Evolutionary conservation across 1,284 basidiomycete species (phyloP).

Genomic region (Lentinula novae-zelandiae): DNA sequence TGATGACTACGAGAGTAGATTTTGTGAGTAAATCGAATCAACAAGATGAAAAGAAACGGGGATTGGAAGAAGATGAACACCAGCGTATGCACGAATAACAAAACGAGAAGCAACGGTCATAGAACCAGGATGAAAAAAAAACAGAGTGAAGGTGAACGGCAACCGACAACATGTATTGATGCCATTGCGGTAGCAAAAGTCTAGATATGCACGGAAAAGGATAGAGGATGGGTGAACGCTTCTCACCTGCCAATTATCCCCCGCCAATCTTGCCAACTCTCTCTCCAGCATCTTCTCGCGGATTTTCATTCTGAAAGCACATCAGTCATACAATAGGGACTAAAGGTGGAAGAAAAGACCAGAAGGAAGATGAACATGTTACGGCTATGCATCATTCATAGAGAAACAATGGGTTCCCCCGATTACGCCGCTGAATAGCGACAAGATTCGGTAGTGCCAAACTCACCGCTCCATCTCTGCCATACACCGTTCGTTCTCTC

Average conservation of each 20-base stretch:
- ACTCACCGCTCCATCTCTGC: conserved; percentile 63
- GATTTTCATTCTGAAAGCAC: conserved; percentile 40
- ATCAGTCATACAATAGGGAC: background rate
- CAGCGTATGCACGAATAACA: too few species aligned
- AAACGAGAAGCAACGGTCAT: background rate
- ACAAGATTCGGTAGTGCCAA: background rate
- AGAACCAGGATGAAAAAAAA: too few species aligned
- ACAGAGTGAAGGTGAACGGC: background rate
- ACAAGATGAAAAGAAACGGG: background rate
- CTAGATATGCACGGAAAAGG: background rate
- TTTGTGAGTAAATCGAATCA: background rate
- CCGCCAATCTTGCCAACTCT: conserved; percentile 61
- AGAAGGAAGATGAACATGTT: background rate
- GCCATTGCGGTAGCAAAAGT: background rate
- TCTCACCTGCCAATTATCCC: conserved; percentile 71
- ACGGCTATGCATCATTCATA: too few species aligned
- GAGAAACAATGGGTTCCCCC: too few species aligned
- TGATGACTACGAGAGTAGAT: conserved; percentile 31
- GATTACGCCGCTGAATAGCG: background rate
- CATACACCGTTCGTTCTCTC: conserved; percentile 78
- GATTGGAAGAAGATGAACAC: background rate
- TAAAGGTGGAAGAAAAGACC: background rate
- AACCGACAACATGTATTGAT: background rate
- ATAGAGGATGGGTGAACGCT: background rate
- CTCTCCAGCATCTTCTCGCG: conserved; percentile 71